Evolutionary conservation across 371 early-diverging fungal genomes (phyloP).

Genomic region (Apophysomyces elegans): DNA sequence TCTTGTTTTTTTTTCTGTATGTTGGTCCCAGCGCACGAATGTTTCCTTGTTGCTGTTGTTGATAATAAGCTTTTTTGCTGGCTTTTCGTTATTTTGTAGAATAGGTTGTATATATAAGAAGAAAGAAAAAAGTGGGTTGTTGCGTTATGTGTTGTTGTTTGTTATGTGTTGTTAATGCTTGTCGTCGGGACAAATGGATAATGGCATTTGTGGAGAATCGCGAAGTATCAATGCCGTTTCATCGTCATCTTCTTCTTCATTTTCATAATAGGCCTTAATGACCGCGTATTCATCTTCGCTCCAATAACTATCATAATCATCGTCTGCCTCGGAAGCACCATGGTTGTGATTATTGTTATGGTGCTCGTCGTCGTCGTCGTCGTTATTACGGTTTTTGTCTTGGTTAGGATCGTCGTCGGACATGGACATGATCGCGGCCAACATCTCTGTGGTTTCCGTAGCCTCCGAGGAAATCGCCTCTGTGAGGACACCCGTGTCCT

Average conservation of each 20-base stretch:
- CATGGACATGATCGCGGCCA: conserved; percentile 6
- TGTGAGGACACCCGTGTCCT: conserved; percentile 5
- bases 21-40: conserved; percentile 1
- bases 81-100: too few species aligned
- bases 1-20: too few species aligned
- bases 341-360: too few species aligned
- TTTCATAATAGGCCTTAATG: conserved; percentile 20
- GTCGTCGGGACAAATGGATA: conserved; percentile 3
- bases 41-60: too few species aligned
- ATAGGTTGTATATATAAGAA: too few species aligned
- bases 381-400: not conserved
- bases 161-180: not conserved
- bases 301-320: conserved; percentile 13
- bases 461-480: conserved; percentile 12
- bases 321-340: conserved; percentile 7
- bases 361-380: too few species aligned
- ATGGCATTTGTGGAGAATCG: conserved; percentile 2
- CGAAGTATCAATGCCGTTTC: conserved; percentile 2
- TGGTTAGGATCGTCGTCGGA: conserved; percentile 9
- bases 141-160: too few species aligned
- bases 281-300: conserved; percentile 14
- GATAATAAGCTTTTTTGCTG: too few species aligned
- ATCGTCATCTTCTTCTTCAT: conserved; percentile 17
- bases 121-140: not conserved
- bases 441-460: conserved; percentile 5